phyloP scores from a whole-genome alignment of 768 basidiomycete species.

The Agaricus bisporus region DNA sequence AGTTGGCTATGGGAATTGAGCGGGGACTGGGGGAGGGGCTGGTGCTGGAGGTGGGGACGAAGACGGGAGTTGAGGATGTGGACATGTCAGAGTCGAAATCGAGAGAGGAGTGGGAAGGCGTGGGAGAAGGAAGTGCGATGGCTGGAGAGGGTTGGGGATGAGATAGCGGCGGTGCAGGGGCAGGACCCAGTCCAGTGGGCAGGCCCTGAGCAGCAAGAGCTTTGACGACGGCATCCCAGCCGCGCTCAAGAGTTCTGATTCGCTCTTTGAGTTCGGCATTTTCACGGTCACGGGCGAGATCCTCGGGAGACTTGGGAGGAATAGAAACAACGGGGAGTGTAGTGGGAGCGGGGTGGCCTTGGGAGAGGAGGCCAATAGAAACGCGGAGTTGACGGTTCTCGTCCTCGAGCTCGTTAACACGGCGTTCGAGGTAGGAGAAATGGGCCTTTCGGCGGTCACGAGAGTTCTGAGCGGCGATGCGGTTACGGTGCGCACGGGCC shows the following conservation, averaged over 20 bases:
- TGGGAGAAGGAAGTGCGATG: slow-evolving; percentile 33
- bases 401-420: slow-evolving; percentile 71
- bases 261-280: slow-evolving; percentile 73
- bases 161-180: slow-evolving; percentile 8
- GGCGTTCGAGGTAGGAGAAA: slow-evolving; percentile 57
- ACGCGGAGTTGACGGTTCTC: slow-evolving; percentile 73
- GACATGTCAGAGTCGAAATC: slow-evolving; percentile 21
- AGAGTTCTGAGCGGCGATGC: slow-evolving; percentile 91
- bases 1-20: slow-evolving; percentile 18
- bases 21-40: slow-evolving; percentile 17
- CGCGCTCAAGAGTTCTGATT: slow-evolving; percentile 71
- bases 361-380: slow-evolving; percentile 29
- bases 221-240: slow-evolving; percentile 77
- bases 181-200: slow-evolving; percentile 33
- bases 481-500: slow-evolving; percentile 85
- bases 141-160: slow-evolving; percentile 15
- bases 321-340: slow-evolving; percentile 14
- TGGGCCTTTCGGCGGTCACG: slow-evolving; percentile 88
- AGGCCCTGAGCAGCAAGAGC: slow-evolving; percentile 67
- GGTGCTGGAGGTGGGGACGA: slow-evolving; percentile 22
- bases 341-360: slow-evolving; percentile 11
- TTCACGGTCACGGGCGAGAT: slow-evolving; percentile 45
- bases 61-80: slow-evolving; percentile 22
- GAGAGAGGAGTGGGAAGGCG: slow-evolving; percentile 34
- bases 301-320: slow-evolving; percentile 9